These are phyloP conservation scores for Cornus controversa DNA, from an alignment of 148 eudicot species.

Conservation along the genomic window DNA sequence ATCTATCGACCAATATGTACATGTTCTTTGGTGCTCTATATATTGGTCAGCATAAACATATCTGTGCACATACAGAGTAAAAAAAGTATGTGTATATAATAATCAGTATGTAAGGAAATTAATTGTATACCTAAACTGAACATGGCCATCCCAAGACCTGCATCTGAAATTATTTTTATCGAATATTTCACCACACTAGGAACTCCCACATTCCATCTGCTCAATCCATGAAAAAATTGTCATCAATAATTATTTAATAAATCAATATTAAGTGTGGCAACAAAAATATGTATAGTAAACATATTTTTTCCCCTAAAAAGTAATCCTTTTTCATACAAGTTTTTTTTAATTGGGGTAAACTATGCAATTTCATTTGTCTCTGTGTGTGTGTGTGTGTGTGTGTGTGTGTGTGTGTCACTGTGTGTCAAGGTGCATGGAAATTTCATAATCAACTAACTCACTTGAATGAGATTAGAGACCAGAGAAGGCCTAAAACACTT, in stretches of 20 bases:
- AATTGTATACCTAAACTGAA: conserved; percentile 46
- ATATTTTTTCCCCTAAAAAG: too few species aligned
- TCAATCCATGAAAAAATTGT: not conserved
- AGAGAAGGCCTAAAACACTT: conserved; percentile 49
- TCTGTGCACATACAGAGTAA: not conserved
- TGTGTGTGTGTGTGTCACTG: too few species aligned
- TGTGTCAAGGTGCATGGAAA: too few species aligned
- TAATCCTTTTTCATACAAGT: too few species aligned
- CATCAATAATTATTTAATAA: not conserved
- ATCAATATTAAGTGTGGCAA: not conserved
- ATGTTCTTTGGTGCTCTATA: too few species aligned
- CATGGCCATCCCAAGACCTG: conserved; percentile 73
- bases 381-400: too few species aligned
- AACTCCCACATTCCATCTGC: conserved; percentile 53
- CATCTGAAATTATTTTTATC: conserved; percentile 50
- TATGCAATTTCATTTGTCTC: too few species aligned
- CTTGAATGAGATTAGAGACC: conserved; percentile 62
- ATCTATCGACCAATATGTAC: too few species aligned
- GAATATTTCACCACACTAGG: conserved; percentile 46
- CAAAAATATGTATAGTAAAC: too few species aligned
- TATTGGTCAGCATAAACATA: not conserved
- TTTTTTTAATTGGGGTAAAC: too few species aligned
- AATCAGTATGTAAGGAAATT: not conserved
- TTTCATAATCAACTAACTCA: conserved; percentile 7
- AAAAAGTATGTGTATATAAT: too few species aligned